These are phyloP conservation scores for Leccinum fibrillosum DNA, from an alignment of 768 basidiomycete species.

Conservation along the genomic window DNA sequence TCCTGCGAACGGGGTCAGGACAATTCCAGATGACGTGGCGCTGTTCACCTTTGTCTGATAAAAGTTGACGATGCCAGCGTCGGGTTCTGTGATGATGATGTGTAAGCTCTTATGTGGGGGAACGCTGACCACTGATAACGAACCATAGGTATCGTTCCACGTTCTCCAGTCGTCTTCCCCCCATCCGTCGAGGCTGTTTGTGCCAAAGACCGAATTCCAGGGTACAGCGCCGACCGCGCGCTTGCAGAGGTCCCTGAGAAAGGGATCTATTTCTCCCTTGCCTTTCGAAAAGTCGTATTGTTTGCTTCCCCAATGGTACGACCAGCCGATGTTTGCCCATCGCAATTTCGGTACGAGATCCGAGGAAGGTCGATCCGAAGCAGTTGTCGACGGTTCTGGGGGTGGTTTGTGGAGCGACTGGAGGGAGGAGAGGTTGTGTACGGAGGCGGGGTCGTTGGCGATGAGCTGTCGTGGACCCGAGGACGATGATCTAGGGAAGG, in stretches of 20 bases:
- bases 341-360: conserved; percentile 73
- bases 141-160: conserved; percentile 83
- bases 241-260: conserved; percentile 57
- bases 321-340: conserved; percentile 97
- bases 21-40: neutral
- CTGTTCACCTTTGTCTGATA: conserved; percentile 68
- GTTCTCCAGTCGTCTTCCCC: conserved; percentile 60
- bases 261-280: conserved; percentile 57
- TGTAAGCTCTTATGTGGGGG: neutral
- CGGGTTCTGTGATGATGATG: conserved; percentile 59
- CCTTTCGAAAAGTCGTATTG: conserved; percentile 85
- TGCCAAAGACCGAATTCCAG: conserved; percentile 65
- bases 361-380: conserved; percentile 46
- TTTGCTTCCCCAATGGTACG: conserved; percentile 96
- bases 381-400: conserved; percentile 61
- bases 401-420: conserved; percentile 56
- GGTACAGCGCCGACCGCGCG: conserved; percentile 58
- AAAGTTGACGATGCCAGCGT: conserved; percentile 96
- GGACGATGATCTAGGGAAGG: conserved; percentile 8
- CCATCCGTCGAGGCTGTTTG: conserved; percentile 43
- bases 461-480: conserved; percentile 65
- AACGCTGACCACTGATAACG: neutral
- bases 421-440: conserved; percentile 51
- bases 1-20: conserved; percentile 41
- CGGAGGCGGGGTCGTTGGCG: conserved; percentile 66